Evolutionary conservation across 345 rosid genomes (phyloP), one percentile per base, ranked within the genome.

Genomic region (Cardamine occulta): DNA sequence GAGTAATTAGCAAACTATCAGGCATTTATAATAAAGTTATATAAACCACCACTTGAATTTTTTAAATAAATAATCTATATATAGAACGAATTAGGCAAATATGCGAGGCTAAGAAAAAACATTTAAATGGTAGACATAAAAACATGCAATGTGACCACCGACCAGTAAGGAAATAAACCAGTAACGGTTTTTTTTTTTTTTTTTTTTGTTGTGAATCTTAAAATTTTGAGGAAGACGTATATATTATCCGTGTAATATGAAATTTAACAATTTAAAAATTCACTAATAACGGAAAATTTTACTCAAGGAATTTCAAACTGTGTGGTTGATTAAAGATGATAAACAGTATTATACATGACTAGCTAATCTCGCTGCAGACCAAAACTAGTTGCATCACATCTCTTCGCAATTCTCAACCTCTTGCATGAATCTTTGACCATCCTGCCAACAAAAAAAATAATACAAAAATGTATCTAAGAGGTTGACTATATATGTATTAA

Each of bases 391-490:
- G 86, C 90, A 67, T 87, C 90, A 2, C 86, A 83, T 68, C 84
- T 80, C 80, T 84, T 89, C 90, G 84, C 84, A 45, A 87, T 71
- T 72, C 88, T 78, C 42, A 87, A 31, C 52, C 88, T 82, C 80
- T 86, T 87, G 85, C 90, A 89, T 29, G 88, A 82, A 13, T 87
- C 90, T 17, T 71, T 72, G 70, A 89, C 87, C 95, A 89, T 86
- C 69, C 95, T 89, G 83, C 57, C 73, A 47, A 73, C 10, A 48
- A 61, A 14, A 66, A 9, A 7, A 48, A 5, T 1, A 5, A 3
- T 10, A 23, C 1, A 34, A 15, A 34, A 15, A 21, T 21, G 23
- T 21, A 21, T 21, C n/a, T 49, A n/a, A 17, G 47, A 67, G 23
- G 5, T 51, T 48, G 7, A 26, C 1, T 29, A 17, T 21, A 21